A percentile compares a stretch with the other conserved stretches of the same genome.
phyloP scores from a whole-genome alignment of 1,284 basidiomycete species.

The Xerocomus nothofagi region DNA sequence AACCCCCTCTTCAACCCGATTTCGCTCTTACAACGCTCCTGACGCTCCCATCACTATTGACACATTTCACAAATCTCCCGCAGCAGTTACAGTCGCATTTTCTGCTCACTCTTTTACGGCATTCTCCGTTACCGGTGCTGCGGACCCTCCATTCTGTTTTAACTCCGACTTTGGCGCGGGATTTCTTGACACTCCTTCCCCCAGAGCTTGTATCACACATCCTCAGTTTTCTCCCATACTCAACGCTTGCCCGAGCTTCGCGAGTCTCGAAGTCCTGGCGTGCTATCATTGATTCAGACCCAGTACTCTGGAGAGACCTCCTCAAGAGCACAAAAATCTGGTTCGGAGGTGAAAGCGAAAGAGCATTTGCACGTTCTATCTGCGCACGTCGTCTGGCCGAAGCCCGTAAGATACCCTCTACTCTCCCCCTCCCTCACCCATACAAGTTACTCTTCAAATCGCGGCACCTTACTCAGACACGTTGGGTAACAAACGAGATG shows the following conservation, averaged over 20 bases:
- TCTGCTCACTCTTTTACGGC: slow-evolving; percentile 78
- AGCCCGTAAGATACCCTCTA: slow-evolving; percentile 40
- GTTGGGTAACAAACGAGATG: slow-evolving; percentile 74
- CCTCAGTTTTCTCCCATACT: slow-evolving; percentile 74
- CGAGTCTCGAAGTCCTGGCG: slow-evolving; percentile 82
- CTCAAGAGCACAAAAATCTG: slow-evolving; percentile 77
- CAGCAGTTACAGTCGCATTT: slow-evolving; percentile 80
- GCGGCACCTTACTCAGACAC: slow-evolving; percentile 72
- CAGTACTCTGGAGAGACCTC: slow-evolving; percentile 80
- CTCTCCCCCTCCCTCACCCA: slow-evolving; percentile 72
- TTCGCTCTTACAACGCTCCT: slow-evolving; percentile 74
- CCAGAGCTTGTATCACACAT: slow-evolving; percentile 83
- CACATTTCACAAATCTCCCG: slow-evolving; percentile 73
- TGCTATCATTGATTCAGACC: slow-evolving; percentile 80
- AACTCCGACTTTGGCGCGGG: slow-evolving; percentile 81
- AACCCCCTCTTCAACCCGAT: slow-evolving; percentile 76
- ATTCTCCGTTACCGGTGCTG: slow-evolving; percentile 80
- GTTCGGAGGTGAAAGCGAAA: slow-evolving; percentile 80
- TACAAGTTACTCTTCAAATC: slow-evolving; percentile 88
- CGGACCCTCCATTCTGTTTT: slow-evolving; percentile 81
- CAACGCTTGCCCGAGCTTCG: slow-evolving; percentile 75
- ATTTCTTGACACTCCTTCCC: slow-evolving; percentile 83
- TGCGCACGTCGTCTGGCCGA: slow-evolving; percentile 54
- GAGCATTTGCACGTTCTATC: slow-evolving; percentile 65
- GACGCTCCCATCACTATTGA: slow-evolving; percentile 73